These are phyloP conservation scores for Eleusine coracana DNA, from an alignment of 176 grass and related monocot species.

Conservation along the genomic window DNA sequence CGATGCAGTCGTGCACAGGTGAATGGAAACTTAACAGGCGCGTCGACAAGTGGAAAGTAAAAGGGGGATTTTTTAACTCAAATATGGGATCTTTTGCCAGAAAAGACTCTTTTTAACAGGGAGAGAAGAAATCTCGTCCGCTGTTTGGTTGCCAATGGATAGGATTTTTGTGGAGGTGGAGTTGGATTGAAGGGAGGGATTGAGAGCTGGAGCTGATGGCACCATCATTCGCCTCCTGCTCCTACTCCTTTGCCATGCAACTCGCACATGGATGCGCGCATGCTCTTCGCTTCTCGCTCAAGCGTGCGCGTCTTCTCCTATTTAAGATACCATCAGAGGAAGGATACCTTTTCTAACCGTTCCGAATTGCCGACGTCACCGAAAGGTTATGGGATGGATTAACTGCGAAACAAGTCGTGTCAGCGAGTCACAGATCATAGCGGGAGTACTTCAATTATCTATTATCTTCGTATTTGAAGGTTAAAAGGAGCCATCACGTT, in stretches of 20 bases:
- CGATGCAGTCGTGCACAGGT: slow-evolving; percentile 5
- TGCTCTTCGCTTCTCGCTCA: slow-evolving; percentile 33
- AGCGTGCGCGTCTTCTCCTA: slow-evolving; percentile 30
- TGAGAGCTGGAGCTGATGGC: slow-evolving; percentile 30
- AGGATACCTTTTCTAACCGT: neutral
- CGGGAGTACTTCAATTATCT: neutral
- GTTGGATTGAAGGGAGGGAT: slow-evolving; percentile 94
- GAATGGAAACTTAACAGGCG: slow-evolving; percentile 20
- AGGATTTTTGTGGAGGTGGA: slow-evolving; percentile 54
- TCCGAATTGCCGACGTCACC: slow-evolving; percentile 8
- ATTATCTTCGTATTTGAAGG: neutral
- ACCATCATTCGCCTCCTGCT: slow-evolving; percentile 42
- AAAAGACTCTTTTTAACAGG: slow-evolving; percentile 30
- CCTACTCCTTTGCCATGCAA: neutral
- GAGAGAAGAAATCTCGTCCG: slow-evolving; percentile 28
- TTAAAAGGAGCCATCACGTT: no score
- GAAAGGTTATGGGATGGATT: no score
- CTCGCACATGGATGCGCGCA: no score
- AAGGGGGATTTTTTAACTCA: neutral
- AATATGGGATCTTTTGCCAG: slow-evolving; percentile 8
- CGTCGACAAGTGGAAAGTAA: slow-evolving; percentile 7
- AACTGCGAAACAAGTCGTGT: neutral
- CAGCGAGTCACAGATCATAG: neutral
- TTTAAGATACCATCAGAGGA: neutral
- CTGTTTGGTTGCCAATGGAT: slow-evolving; percentile 26